Base-by-base conservation (phyloP, 2,329 filamentous ascomycete genomes). In the Penicillium paneum region DNA sequence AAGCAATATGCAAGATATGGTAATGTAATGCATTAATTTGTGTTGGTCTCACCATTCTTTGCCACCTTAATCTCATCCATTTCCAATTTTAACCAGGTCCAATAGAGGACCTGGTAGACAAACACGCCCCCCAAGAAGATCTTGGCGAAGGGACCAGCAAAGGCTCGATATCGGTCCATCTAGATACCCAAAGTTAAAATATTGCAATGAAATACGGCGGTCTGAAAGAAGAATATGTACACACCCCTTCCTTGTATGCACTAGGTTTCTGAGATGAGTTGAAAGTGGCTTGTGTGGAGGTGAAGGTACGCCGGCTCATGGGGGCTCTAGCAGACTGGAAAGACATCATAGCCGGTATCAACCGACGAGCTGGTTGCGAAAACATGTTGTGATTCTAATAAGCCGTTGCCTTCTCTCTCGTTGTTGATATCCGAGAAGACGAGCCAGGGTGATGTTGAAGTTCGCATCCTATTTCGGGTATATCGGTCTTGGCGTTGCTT, bases 31-130 rank as follows among this genome's bases (percentile, higher is more conserved):
- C 13, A 21, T 44, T 21, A 19, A 28, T 15, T 41, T 31, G 26
- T 8, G n/a, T 13, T 28, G 13, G 29, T 8, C 42, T 45, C 34
- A 76, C 74, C 63, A 52, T 75, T 74, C 63, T 75, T 78, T 26
- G 70, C 58, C 17, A 71, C 63, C 58, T 74, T 77, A 7, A 67
- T 65, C 56, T 78, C 76, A 53, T 78, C 75, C 49, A 72, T 76
- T 63, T 79, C 77, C 12, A 79, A 62, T 55, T 75, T 78, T 63
- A 76, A 51, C 78, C 78, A 80, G 29, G 67, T 64, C 74, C 74
- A 78, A 58, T 79, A 78, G 19, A 77, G 67, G 39, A 78, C 67
- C 58, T 80, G 78, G 60, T 79, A 79, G 15, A 74, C 76, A 61
- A 79, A 74, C 34, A 79, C 72, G 4, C 76, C 75, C 8, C 76